These are phyloP conservation scores for Trichoderma atroviride DNA, from an alignment of 2,329 filamentous ascomycete species.

Conservation along the genomic window DNA sequence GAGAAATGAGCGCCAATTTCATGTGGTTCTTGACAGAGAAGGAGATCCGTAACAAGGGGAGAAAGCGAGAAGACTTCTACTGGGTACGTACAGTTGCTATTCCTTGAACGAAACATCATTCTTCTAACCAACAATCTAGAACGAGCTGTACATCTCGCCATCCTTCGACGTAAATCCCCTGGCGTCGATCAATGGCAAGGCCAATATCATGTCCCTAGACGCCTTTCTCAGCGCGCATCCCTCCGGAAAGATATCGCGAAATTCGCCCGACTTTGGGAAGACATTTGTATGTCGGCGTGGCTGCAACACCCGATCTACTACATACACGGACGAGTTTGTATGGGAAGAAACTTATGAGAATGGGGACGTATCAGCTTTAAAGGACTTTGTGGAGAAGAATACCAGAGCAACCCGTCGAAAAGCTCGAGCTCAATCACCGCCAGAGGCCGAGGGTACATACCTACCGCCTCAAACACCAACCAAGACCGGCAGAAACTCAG, in stretches of 20 bases:
- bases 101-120: neutral
- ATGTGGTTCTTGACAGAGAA: slow-evolving; percentile 95
- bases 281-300: slow-evolving; percentile 88
- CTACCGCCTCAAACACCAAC: slow-evolving; percentile 44
- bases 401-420: slow-evolving; percentile 66
- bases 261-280: slow-evolving; percentile 76
- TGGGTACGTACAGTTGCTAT: slow-evolving; percentile 52
- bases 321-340: slow-evolving; percentile 86
- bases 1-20: slow-evolving; percentile 78
- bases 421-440: slow-evolving; percentile 38
- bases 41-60: slow-evolving; percentile 81
- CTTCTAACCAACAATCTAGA: slow-evolving; percentile 49
- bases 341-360: slow-evolving; percentile 85
- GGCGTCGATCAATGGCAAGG: slow-evolving; percentile 87
- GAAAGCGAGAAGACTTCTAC: slow-evolving; percentile 79
- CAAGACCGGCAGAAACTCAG: slow-evolving; percentile 38
- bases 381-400: slow-evolving; percentile 67
- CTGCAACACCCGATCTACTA: slow-evolving; percentile 84
- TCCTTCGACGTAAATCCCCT: slow-evolving; percentile 87
- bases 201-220: slow-evolving; percentile 73
- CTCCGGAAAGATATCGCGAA: slow-evolving; percentile 71
- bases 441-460: slow-evolving; percentile 39
- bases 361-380: slow-evolving; percentile 65
- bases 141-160: slow-evolving; percentile 89
- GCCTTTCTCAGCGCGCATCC: slow-evolving; percentile 72